phyloP scores from a whole-genome alignment of 2,329 filamentous ascomycete genomes.

The Fusarium napiforme region DNA sequence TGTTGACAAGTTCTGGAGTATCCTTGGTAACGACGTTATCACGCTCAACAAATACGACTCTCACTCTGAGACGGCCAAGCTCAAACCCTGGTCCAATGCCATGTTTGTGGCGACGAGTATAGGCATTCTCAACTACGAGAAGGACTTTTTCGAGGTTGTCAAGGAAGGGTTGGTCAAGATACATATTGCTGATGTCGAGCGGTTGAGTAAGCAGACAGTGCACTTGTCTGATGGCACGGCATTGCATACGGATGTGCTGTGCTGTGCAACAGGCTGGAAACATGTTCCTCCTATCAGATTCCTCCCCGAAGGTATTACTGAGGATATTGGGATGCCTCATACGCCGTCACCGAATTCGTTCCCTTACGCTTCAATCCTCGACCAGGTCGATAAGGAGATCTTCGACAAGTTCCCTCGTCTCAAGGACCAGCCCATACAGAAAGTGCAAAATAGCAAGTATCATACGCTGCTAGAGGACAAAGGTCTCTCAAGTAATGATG shows the following conservation, averaged over 20 bases:
- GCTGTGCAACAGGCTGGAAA: constrained; percentile 65
- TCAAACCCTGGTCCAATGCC: constrained; percentile 54
- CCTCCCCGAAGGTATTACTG: constrained; percentile 57
- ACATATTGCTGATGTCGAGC: constrained; percentile 58
- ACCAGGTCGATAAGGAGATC: constrained; percentile 64
- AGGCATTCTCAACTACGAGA: constrained; percentile 64
- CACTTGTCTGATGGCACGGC: constrained; percentile 54
- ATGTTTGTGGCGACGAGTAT: constrained; percentile 62
- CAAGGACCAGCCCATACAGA: constrained; percentile 58
- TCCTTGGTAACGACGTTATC: constrained; percentile 59
- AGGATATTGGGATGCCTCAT: constrained; percentile 61
- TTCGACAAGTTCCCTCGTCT: constrained; percentile 64
- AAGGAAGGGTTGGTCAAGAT: constrained; percentile 58
- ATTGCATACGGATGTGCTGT: constrained; percentile 57
- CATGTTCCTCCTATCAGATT: constrained; percentile 50
- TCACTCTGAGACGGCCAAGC: constrained; percentile 51
- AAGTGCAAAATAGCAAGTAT: constrained; percentile 54
- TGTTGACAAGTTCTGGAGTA: constrained; percentile 56
- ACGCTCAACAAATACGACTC: constrained; percentile 57
- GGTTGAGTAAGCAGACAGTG: constrained; percentile 53
- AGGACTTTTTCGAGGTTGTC: constrained; percentile 62
- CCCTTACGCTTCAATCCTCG: constrained; percentile 46
- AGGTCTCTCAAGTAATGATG: constrained; percentile 49
- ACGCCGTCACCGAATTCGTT: constrained; percentile 46
- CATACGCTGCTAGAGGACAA: constrained; percentile 55